phyloP scores from a whole-genome alignment of 1,284 basidiomycete species.

The Cryptococcus sp. region DNA sequence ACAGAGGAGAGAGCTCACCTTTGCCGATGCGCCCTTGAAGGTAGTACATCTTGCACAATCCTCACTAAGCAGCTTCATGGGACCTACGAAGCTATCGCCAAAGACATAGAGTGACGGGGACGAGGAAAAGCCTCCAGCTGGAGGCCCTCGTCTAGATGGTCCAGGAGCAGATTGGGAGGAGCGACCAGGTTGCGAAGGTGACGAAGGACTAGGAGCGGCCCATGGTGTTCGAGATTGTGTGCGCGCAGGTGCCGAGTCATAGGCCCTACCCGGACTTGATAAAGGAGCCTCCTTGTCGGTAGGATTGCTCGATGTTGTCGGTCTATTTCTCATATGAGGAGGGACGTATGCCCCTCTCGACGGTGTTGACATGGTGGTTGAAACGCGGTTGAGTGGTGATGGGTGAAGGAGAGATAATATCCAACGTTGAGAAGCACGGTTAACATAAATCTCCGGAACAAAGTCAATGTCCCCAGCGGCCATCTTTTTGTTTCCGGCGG shows the following conservation, averaged over 20 bases:
- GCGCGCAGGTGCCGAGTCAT: slow-evolving; percentile 6
- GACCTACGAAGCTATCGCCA: slow-evolving; percentile 49
- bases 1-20: slow-evolving; percentile 24
- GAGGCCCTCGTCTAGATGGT: slow-evolving; percentile 3
- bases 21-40: slow-evolving; percentile 50
- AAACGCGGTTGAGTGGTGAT: not conserved
- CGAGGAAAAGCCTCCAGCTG: slow-evolving; percentile 7
- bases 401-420: not conserved
- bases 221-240: slow-evolving; percentile 18
- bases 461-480: not conserved
- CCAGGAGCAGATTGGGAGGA: not conserved
- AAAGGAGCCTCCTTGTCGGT: not conserved
- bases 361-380: slow-evolving; percentile 2
- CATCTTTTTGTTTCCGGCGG: slow-evolving; percentile 2
- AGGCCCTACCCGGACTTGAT: not conserved
- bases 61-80: slow-evolving; percentile 41
- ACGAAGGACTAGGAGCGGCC: slow-evolving; percentile 4
- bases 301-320: slow-evolving; percentile 6
- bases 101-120: slow-evolving; percentile 37
- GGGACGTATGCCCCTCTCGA: slow-evolving; percentile 35
- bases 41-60: slow-evolving; percentile 32
- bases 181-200: slow-evolving; percentile 1
- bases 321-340: slow-evolving; percentile 38
- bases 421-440: not conserved
- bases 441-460: not conserved